These are phyloP conservation scores for Eremothecium coryli DNA, from an alignment of 1,139 yeast species.

Conservation along the genomic window DNA sequence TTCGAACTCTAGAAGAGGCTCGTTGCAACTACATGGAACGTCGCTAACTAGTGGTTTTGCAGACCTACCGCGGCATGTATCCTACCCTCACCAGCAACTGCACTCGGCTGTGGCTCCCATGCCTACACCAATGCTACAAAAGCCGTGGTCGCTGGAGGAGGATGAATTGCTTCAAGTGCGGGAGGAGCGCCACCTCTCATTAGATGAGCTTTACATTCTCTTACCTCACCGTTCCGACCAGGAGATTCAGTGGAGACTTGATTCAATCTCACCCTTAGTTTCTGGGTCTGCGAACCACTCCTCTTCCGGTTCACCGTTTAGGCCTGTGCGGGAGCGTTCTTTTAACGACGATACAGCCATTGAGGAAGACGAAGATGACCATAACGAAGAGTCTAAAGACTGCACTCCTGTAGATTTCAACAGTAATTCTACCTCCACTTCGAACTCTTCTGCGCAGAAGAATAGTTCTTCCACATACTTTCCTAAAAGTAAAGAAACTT, in stretches of 20 bases:
- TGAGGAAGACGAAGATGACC: slow-evolving; percentile 14
- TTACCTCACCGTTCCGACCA: slow-evolving; percentile 64
- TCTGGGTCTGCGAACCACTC: slow-evolving; percentile 2
- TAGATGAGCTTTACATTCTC: slow-evolving; percentile 66
- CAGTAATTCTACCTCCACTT: slow-evolving; percentile 11
- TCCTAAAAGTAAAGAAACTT: slow-evolving; percentile 3
- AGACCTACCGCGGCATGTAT: slow-evolving; percentile 1
- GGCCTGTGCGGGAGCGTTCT: slow-evolving; percentile 15
- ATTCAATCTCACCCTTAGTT: slow-evolving; percentile 31
- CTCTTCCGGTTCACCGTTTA: slow-evolving; percentile 9
- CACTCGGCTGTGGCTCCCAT: background rate
- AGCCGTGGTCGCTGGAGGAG: slow-evolving; percentile 41
- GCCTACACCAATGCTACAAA: background rate
- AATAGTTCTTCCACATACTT: slow-evolving; percentile 12
- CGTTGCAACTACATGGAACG: slow-evolving; percentile 5
- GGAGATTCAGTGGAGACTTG: slow-evolving; percentile 61
- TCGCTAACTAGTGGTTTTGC: slow-evolving; percentile 2
- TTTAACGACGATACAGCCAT: slow-evolving; percentile 18
- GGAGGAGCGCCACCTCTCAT: slow-evolving; percentile 48
- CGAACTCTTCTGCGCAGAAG: slow-evolving; percentile 11
- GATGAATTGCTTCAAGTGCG: slow-evolving; percentile 65
- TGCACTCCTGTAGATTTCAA: slow-evolving; percentile 7
- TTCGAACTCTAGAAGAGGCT: slow-evolving; percentile 13
- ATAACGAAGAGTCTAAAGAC: slow-evolving; percentile 16
- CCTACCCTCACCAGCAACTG: slow-evolving; percentile 4